phyloP scores from a whole-genome alignment of 73 alveolate genomes.

The Paramecium octaurelia region DNA sequence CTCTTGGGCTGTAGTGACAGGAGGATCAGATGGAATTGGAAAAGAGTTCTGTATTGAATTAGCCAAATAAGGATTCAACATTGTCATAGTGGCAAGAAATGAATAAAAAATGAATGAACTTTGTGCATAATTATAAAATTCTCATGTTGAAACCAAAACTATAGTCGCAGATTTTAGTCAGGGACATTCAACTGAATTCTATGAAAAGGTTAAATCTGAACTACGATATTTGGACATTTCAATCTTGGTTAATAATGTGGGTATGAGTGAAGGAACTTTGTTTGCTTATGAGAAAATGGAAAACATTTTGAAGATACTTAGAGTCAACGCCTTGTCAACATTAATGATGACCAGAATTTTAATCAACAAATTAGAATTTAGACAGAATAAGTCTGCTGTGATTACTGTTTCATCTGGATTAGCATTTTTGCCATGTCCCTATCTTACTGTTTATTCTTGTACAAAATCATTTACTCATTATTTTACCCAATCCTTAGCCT shows the following conservation, averaged over 20 bases:
- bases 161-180: slow-evolving; percentile 26
- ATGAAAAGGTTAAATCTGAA: slow-evolving; percentile 1
- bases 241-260: slow-evolving; percentile 57
- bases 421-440: slow-evolving; percentile 38
- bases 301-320: background rate
- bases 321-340: background rate
- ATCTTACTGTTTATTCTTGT: background rate
- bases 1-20: slow-evolving; percentile 49
- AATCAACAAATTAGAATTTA: background rate
- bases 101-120: background rate
- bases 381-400: slow-evolving; percentile 18
- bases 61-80: slow-evolving; percentile 59
- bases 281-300: background rate
- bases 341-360: background rate
- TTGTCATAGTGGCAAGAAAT: background rate
- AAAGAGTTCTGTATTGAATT: slow-evolving; percentile 47
- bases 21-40: slow-evolving; percentile 65
- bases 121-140: background rate
- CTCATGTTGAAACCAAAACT: background rate
- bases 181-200: background rate
- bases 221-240: slow-evolving; percentile 27
- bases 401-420: slow-evolving; percentile 4
- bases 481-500: background rate
- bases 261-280: background rate
- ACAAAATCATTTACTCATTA: background rate